Conservation (phyloP, 805 yeast species). For the Teunomyces cretensis region DNA sequence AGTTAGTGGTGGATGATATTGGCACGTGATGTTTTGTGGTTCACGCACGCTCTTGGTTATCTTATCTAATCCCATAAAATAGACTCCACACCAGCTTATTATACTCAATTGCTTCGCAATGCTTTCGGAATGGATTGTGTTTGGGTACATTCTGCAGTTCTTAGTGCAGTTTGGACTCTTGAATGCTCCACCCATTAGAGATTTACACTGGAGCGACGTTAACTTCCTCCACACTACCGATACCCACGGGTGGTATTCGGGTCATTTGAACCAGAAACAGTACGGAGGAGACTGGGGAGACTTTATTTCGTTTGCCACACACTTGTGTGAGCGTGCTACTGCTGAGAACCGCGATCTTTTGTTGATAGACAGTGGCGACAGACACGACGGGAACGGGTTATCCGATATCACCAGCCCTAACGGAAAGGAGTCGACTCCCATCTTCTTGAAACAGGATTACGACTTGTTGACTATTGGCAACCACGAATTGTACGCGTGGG, state of each 20-base stretch:
- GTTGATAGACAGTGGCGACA: conserved; percentile 86
- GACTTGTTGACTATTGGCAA: conserved; percentile 86
- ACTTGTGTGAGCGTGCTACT: conserved; percentile 47
- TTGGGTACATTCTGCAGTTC: neutral
- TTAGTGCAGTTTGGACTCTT: neutral
- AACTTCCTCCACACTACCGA: conserved; percentile 95
- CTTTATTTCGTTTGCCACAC: conserved; percentile 63
- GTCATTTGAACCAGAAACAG: conserved; percentile 75
- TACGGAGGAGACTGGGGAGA: conserved; percentile 94
- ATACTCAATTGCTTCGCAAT: neutral
- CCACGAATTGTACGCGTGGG: conserved; percentile 79
- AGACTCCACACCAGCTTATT: no score
- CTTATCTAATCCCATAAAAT: no score
- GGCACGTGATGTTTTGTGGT: no score
- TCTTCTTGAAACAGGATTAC: conserved; percentile 65
- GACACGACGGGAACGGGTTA: conserved; percentile 92
- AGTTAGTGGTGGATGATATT: no score
- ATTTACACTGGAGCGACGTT: conserved; percentile 65
- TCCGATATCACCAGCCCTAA: conserved; percentile 76
- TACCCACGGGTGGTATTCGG: conserved; percentile 96
- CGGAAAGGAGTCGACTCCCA: conserved; percentile 60
- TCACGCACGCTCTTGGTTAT: neutral
- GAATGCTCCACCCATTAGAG: conserved; percentile 28
- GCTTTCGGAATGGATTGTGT: conserved; percentile 1
- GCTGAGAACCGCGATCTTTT: conserved; percentile 58